These are phyloP conservation scores for Begonia fuchsioides DNA, from an alignment of 306 rosid genomes.

Conservation along the genomic window DNA sequence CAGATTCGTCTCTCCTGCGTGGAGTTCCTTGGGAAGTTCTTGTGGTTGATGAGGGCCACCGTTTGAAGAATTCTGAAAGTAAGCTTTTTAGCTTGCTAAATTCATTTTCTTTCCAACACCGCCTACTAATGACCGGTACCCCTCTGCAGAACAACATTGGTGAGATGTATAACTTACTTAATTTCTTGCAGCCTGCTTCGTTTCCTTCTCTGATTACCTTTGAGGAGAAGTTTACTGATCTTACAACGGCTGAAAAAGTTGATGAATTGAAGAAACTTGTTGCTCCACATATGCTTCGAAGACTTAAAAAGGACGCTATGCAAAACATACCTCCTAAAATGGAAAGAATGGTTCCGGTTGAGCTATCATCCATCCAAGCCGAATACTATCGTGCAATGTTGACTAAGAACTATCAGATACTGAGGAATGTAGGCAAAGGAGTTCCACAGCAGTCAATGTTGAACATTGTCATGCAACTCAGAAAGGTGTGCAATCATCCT, in stretches of 20 bases:
- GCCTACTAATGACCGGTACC: slow-evolving; percentile 93
- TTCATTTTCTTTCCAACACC: slow-evolving; percentile 87
- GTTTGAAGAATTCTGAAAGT: slow-evolving; percentile 91
- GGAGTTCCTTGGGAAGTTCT: slow-evolving; percentile 99
- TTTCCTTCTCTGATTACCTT: slow-evolving; percentile 86
- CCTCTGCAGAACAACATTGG: slow-evolving; percentile 97
- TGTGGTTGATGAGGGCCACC: slow-evolving; percentile 96
- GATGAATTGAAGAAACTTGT: slow-evolving; percentile 97
- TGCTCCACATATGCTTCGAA: slow-evolving; percentile 98
- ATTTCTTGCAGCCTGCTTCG: slow-evolving; percentile 94
- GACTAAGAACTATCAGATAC: slow-evolving; percentile 87
- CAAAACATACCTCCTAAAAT: slow-evolving; percentile 99
- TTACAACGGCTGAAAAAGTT: slow-evolving; percentile 90
- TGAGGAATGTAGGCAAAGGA: slow-evolving; percentile 95
- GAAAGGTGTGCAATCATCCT: slow-evolving; percentile 99
- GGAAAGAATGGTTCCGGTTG: slow-evolving; percentile 98
- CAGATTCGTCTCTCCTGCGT: slow-evolving; percentile 86
- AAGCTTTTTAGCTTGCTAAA: slow-evolving; percentile 97
- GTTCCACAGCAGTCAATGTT: slow-evolving; percentile 92
- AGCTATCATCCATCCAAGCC: slow-evolving; percentile 95
- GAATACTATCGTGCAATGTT: slow-evolving; percentile 99
- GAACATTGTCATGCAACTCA: slow-evolving; percentile 95
- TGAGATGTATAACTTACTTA: slow-evolving; percentile 98
- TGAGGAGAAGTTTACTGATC: slow-evolving; percentile 94
- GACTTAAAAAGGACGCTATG: slow-evolving; percentile 98